phyloP scores from a whole-genome alignment of 163 green algal genomes.

The Coccomyxa subellipsoidea region DNA sequence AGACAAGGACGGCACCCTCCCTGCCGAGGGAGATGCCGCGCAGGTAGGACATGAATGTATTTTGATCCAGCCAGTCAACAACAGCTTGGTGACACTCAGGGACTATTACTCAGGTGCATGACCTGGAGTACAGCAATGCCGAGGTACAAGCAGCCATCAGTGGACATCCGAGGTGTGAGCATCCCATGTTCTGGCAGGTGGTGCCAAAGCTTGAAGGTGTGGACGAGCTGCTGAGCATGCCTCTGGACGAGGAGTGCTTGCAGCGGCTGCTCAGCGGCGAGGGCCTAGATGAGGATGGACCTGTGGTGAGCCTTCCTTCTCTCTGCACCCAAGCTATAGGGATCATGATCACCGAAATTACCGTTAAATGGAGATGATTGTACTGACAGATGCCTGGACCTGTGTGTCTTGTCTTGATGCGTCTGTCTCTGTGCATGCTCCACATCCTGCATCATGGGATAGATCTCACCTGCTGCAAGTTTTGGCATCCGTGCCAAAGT shows the following conservation, averaged over 20 bases:
- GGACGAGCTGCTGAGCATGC: neutral
- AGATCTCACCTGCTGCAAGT: too few species aligned
- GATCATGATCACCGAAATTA: too few species aligned
- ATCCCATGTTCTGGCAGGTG: neutral
- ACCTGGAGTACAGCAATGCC: too few species aligned
- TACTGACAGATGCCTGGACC: too few species aligned
- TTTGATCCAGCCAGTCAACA: neutral
- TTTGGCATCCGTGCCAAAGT: too few species aligned
- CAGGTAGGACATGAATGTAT: neutral
- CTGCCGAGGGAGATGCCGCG: neutral
- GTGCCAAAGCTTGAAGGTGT: neutral
- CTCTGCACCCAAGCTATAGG: too few species aligned
- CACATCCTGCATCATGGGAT: too few species aligned
- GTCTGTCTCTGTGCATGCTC: too few species aligned
- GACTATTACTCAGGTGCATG: too few species aligned
- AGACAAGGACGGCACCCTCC: neutral
- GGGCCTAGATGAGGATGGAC: neutral
- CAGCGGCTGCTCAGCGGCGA: neutral
- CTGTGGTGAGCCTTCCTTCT: neutral
- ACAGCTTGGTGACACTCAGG: neutral
- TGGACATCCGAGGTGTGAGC: neutral
- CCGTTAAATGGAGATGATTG: too few species aligned
- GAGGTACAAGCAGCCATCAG: too few species aligned
- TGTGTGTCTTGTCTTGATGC: too few species aligned
- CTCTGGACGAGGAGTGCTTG: neutral